Conservation (phyloP, 2,329 filamentous ascomycete genomes). For the Epichloe aotearoae region DNA sequence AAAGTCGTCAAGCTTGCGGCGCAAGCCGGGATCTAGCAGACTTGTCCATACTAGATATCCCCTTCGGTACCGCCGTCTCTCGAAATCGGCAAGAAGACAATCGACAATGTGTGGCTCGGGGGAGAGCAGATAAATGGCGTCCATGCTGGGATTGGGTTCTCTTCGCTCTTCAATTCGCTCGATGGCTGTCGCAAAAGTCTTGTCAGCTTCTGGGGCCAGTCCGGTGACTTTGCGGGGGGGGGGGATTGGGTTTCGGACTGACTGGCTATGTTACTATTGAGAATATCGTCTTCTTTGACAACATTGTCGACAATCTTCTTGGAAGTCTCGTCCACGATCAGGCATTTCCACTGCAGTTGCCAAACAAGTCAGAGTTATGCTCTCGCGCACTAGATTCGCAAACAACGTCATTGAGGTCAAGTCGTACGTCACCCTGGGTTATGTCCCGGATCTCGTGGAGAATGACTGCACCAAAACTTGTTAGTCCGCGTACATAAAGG, state of each 20-base stretch:
- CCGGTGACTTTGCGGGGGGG: slow-evolving; percentile 5
- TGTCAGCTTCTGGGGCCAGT: slow-evolving; percentile 4
- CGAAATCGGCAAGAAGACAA: slow-evolving; percentile 85
- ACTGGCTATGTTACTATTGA: slow-evolving; percentile 95
- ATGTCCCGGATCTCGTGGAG: slow-evolving; percentile 52
- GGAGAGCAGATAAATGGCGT: slow-evolving; percentile 89
- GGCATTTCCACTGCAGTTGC: slow-evolving; percentile 73
- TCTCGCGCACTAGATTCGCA: neutral
- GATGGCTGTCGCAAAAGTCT: slow-evolving; percentile 52
- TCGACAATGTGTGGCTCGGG: slow-evolving; percentile 78
- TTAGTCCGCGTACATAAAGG: neutral
- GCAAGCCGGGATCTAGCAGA: slow-evolving; percentile 56
- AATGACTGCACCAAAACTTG: slow-evolving; percentile 16
- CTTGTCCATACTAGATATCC: slow-evolving; percentile 76
- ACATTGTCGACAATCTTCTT: slow-evolving; percentile 82
- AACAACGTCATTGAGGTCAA: neutral
- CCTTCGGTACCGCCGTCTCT: slow-evolving; percentile 66
- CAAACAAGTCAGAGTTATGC: neutral
- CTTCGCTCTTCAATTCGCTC: slow-evolving; percentile 84
- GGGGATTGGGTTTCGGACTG: slow-evolving; percentile 22
- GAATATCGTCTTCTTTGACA: slow-evolving; percentile 88
- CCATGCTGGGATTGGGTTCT: slow-evolving; percentile 74
- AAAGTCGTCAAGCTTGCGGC: slow-evolving; percentile 62
- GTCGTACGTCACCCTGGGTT: slow-evolving; percentile 64
- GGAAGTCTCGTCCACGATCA: slow-evolving; percentile 76